Conservation (phyloP, 225 moss, liverwort and hornwort genomes). For the Polytrichum formosum region DNA sequence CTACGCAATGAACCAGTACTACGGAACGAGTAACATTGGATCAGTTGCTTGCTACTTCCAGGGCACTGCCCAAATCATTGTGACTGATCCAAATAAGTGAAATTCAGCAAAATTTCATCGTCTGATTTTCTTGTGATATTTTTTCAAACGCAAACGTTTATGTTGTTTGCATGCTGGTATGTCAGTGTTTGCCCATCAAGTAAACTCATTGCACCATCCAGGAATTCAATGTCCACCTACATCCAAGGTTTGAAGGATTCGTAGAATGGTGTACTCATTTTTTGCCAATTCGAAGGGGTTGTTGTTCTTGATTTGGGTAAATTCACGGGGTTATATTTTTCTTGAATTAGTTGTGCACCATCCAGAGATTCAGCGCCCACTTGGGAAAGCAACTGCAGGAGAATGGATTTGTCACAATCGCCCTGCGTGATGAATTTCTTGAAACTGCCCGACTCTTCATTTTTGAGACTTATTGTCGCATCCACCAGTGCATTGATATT, state of each 20-base stretch:
- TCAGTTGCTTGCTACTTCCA: conserved; percentile 42
- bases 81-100: conserved; percentile 45
- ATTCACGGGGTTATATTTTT: no score
- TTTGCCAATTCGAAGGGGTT: no score
- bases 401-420: conserved; percentile 77
- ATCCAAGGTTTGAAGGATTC: no score
- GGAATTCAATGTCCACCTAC: no score
- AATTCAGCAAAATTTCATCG: not conserved
- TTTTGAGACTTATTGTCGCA: conserved; percentile 96
- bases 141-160: not conserved
- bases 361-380: no score
- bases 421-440: conserved; percentile 89
- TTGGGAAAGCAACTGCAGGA: conserved; percentile 85
- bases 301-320: no score
- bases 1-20: conserved; percentile 41
- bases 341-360: no score
- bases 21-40: conserved; percentile 27
- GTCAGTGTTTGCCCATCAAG: no score
- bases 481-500: conserved; percentile 94
- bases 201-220: no score
- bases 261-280: no score
- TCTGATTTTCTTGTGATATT: not conserved
- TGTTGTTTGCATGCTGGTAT: not conserved
- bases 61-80: conserved; percentile 30
- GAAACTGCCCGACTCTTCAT: conserved; percentile 87